Conservation (phyloP, 2,329 filamentous ascomycete species). For the Diaporthe vaccinii region DNA sequence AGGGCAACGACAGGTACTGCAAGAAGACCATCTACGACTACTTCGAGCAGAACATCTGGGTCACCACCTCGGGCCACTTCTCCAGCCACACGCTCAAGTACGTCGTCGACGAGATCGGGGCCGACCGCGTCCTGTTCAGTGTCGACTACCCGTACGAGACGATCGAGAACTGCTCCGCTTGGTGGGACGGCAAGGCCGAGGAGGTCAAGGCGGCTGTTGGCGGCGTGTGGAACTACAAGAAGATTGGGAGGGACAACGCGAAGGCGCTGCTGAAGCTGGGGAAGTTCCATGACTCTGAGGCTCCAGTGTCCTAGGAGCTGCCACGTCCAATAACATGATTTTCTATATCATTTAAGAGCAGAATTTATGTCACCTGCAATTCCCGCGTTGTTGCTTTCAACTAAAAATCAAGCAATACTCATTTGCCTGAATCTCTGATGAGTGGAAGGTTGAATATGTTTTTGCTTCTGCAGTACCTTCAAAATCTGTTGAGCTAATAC, state of each 20-base stretch:
- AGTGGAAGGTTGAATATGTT: no score
- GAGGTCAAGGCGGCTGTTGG: constrained; percentile 41
- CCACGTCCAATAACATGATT: no score
- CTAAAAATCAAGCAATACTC: no score
- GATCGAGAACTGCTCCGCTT: constrained; percentile 56
- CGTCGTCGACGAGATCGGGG: constrained; percentile 61
- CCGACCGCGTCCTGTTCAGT: constrained; percentile 65
- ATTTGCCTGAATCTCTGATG: no score
- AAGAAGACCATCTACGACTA: constrained; percentile 66
- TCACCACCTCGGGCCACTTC: constrained; percentile 70
- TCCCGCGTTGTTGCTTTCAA: no score
- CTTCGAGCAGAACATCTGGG: constrained; percentile 68
- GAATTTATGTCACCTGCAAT: no score
- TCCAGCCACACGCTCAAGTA: constrained; percentile 66
- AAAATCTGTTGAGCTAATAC: no score
- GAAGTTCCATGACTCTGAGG: constrained; percentile 42
- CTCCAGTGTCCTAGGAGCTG: constrained; percentile 11
- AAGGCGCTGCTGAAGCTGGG: constrained; percentile 57
- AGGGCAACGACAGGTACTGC: constrained; percentile 61
- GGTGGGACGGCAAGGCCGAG: constrained; percentile 54
- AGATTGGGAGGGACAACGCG: constrained; percentile 60
- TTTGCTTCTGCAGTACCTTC: no score
- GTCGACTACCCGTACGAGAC: constrained; percentile 68
- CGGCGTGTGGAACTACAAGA: constrained; percentile 50
- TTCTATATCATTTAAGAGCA: not conserved